Percentiles rank a stretch among this genome's conserved stretches.
phyloP scores from a whole-genome alignment of 2,329 filamentous ascomycete genomes.

The Balansia obtecta region DNA sequence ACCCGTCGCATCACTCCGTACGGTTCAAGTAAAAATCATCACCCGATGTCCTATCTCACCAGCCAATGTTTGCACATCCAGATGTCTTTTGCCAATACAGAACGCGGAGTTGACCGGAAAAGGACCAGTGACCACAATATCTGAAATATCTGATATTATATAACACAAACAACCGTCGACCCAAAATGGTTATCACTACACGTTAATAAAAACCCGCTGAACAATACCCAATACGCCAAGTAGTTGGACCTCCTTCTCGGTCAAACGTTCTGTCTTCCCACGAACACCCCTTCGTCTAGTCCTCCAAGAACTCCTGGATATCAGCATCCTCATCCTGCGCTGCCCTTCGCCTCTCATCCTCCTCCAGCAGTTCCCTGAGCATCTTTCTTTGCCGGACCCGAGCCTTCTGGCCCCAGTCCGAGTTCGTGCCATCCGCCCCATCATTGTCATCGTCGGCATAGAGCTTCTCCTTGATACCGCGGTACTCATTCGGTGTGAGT shows the following conservation, averaged over 20 bases:
- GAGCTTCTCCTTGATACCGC: constrained; percentile 41
- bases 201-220: neutral
- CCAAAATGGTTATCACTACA: neutral
- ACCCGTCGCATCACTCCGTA: too few species aligned
- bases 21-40: too few species aligned
- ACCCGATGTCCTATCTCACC: too few species aligned
- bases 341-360: constrained; percentile 44
- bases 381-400: constrained; percentile 55
- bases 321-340: constrained; percentile 63
- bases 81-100: too few species aligned
- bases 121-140: constrained; percentile 1
- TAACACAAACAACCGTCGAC: neutral
- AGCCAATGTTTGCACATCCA: too few species aligned
- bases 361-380: constrained; percentile 52
- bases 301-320: constrained; percentile 57
- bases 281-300: constrained; percentile 16
- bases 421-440: constrained; percentile 31
- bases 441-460: constrained; percentile 39
- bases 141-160: neutral
- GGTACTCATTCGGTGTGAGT: constrained; percentile 53
- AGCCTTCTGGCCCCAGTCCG: constrained; percentile 60
- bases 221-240: neutral
- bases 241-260: neutral
- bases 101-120: neutral
- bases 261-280: neutral